These are phyloP conservation scores for Collybiopsis luxurians DNA, from an alignment of 768 basidiomycete species.

Conservation along the genomic window DNA sequence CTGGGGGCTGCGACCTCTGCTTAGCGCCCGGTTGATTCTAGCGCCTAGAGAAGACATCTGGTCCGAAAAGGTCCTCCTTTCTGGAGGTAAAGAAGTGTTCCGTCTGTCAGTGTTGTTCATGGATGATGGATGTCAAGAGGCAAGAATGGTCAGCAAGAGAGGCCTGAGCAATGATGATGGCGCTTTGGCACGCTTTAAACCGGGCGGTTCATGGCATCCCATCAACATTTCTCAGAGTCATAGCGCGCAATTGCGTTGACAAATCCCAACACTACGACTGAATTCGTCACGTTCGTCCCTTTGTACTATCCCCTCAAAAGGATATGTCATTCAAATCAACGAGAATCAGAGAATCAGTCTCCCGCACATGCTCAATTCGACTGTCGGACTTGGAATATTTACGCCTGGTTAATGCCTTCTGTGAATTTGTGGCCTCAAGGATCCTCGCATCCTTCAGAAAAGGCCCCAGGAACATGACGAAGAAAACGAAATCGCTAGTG, in stretches of 20 bases:
- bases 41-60: slow-evolving; percentile 2
- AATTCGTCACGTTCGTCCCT: not conserved
- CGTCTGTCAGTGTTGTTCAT: not conserved
- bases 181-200: not conserved
- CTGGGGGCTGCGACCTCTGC: slow-evolving; percentile 2
- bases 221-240: slow-evolving; percentile 3
- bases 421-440: no score
- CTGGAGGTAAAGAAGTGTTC: not conserved
- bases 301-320: not conserved
- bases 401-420: no score
- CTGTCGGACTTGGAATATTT: no score
- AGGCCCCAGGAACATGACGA: no score
- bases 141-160: not conserved
- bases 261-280: not conserved
- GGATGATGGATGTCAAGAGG: not conserved
- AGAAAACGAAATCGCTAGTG: no score
- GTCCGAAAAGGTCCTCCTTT: not conserved
- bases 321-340: not conserved
- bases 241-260: not conserved
- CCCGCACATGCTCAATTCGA: no score
- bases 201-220: not conserved
- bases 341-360: not conserved
- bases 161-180: not conserved
- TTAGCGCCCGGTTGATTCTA: slow-evolving; percentile 2
- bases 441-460: no score